These are phyloP conservation scores for Pseudozyma hubeiensis DNA, from an alignment of 1,284 basidiomycete species.

Conservation along the genomic window DNA sequence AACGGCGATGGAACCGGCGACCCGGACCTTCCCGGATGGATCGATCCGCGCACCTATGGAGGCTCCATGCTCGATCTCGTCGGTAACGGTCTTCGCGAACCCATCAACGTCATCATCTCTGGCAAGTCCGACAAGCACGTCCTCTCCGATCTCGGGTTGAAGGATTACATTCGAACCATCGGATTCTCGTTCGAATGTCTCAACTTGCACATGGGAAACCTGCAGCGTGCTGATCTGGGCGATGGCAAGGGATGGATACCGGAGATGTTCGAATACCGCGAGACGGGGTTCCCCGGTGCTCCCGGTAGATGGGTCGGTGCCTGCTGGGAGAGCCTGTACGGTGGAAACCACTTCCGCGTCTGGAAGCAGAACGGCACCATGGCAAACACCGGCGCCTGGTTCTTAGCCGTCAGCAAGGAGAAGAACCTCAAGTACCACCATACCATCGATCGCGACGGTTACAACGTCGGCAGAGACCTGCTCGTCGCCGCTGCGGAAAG, in stretches of 20 bases:
- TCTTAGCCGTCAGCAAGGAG: slow-evolving; percentile 68
- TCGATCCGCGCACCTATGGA: slow-evolving; percentile 45
- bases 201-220: slow-evolving; percentile 79
- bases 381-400: slow-evolving; percentile 69
- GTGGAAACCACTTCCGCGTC: slow-evolving; percentile 68
- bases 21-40: slow-evolving; percentile 52
- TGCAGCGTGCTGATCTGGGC: slow-evolving; percentile 83
- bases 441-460: slow-evolving; percentile 67
- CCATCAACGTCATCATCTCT: slow-evolving; percentile 87
- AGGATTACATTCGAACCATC: slow-evolving; percentile 79
- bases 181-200: slow-evolving; percentile 84
- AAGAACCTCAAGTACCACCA: slow-evolving; percentile 64
- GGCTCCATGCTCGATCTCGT: slow-evolving; percentile 68
- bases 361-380: slow-evolving; percentile 69
- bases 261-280: slow-evolving; percentile 68
- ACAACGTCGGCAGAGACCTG: slow-evolving; percentile 67
- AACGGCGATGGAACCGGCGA: slow-evolving; percentile 37
- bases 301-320: slow-evolving; percentile 66
- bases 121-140: slow-evolving; percentile 80
- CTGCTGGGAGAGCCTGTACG: slow-evolving; percentile 65
- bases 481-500: slow-evolving; percentile 61
- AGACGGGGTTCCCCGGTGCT: slow-evolving; percentile 63
- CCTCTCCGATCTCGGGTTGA: slow-evolving; percentile 78
- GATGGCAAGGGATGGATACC: slow-evolving; percentile 77
- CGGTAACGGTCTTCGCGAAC: slow-evolving; percentile 85